Base-by-base conservation (phyloP, 139 green algal species). In the Volvox reticuliferus region DNA sequence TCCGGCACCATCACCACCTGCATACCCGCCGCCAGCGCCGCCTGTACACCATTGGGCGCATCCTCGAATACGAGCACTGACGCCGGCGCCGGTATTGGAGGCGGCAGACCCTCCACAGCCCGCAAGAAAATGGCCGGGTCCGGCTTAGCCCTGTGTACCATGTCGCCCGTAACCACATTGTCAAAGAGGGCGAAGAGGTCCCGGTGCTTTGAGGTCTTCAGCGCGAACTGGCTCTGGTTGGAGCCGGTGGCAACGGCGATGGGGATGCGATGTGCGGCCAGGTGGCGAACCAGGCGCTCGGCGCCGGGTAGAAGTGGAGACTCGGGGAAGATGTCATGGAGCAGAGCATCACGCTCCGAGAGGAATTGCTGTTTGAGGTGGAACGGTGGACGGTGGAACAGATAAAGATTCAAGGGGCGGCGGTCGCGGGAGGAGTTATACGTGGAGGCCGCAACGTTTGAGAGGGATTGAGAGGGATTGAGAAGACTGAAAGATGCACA, bases 51-150 rank as follows among this genome's bases (percentile, higher is more conserved):
- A 17, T 88, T 93, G 30, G 96, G 95, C 5, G 97, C 97, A 80
- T 99, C 97, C 80, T 98, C 96, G 89, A 98, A 98, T 2, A 98
- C 96, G 5, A 98, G 90, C 68, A 92, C 93, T 14, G 22, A 24
- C 19, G 36, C 35, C 12, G 36, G 78, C 1, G 36, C 12, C 78
- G 37, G 36, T 14, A 1, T 1, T 26, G 78, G 36, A 37, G 35
- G 78, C 78, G 5, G 36, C 62, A 97, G 98, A 13, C 36, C 36
- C 19, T 35, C 35, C 21, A 93, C 91, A 20, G 96, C 97, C 26
- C 77, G 37, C 50, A 95, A 85, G 89, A 99, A 99, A 69, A 99
- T 99, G 68, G 98, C 97, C 0, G 97, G 97, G 0, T 95, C 93
- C 0, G 97, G 97, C 93, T 99, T 91, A 16, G 76, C 87, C 24